Conservation (phyloP, 352 stramenopile species). For the Phytophthora nicotianae region DNA sequence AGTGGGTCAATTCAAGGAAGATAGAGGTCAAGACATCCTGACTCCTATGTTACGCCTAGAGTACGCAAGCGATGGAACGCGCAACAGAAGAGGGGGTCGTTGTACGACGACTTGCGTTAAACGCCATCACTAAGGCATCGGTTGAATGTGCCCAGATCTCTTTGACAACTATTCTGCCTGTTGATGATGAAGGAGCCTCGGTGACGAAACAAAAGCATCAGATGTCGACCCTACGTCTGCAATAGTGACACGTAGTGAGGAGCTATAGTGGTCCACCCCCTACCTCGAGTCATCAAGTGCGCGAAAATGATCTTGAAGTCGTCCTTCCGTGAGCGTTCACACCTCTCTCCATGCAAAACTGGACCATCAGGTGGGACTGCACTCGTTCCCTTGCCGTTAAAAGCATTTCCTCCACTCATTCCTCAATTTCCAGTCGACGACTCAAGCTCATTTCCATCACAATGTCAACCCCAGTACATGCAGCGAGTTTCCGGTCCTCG, state of each 20-base stretch:
- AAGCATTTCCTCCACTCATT: constrained; percentile 10
- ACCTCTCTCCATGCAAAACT: not conserved
- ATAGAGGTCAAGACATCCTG: no score
- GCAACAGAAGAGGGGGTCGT: no score
- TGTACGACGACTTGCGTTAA: no score
- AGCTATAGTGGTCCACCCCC: constrained; percentile 11
- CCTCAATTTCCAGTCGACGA: constrained; percentile 9
- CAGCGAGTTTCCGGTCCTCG: constrained; percentile 8
- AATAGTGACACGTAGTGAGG: constrained; percentile 12
- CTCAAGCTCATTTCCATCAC: constrained; percentile 2
- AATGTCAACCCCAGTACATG: constrained; percentile 7
- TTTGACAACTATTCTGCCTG: not conserved
- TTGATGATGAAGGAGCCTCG: constrained; percentile 3
- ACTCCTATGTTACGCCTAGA: no score
- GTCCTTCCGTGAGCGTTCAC: constrained; percentile 2
- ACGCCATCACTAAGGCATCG: not conserved
- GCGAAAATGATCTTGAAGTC: constrained; percentile 27
- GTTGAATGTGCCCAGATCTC: not conserved
- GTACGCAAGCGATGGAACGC: no score
- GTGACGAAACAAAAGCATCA: constrained; percentile 3
- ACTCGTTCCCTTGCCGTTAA: not conserved
- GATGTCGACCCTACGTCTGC: not conserved
- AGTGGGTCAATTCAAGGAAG: no score
- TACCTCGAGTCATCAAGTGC: constrained; percentile 27
- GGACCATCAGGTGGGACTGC: not conserved